Evolutionary conservation across 2,329 filamentous ascomycete species (phyloP), one percentile per base, ranked within the genome.

Genomic region (Ophiostoma sp.): DNA sequence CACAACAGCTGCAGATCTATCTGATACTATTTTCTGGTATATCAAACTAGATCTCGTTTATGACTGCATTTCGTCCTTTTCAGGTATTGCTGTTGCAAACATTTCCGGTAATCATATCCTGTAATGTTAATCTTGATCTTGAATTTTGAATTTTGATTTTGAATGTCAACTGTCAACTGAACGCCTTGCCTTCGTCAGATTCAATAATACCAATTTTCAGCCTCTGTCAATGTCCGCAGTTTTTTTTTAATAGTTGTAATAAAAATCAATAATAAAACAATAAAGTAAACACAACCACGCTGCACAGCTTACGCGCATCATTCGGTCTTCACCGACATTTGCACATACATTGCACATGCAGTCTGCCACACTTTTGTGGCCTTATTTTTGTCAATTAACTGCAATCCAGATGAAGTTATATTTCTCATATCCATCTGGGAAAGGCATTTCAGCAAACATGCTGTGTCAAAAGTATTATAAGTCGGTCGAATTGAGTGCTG

Each of bases 291-390:
- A 48, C 52, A 27, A 39, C 13, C 52, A 27, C n/a, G 52, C 52
- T 57, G 52, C 52, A 57, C 52, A 57, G 52, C 52, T 27, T 27
- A 57, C 52, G 52, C 52, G 52, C 52, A 57, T 57, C 8, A 27
- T 13, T 57, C 48, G 48, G 52, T 27, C 57, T 62, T 62, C 57
- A 62, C 57, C 57, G 57, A 62, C 57, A 62, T 62, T 62, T 62
- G 54, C 54, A 6, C 4, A 4, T 15, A 17, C 27, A 7, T 31
- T 33, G 52, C 52, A 57, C n/a, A 57, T 27, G 52, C 52, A 57
- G 52, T 15, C 15, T 57, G n/a, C 52, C 4, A 27, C 6, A 41
- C 23, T 57, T 8, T 57, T 57, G 27, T 31, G 27, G 4, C 23
- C 15, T 41, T 54, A 6, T 11, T 23, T 57, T 57, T 15, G 52